Evolutionary conservation across 2,329 filamentous ascomycete genomes (phyloP).

Genomic region (Colletotrichum sp.): DNA sequence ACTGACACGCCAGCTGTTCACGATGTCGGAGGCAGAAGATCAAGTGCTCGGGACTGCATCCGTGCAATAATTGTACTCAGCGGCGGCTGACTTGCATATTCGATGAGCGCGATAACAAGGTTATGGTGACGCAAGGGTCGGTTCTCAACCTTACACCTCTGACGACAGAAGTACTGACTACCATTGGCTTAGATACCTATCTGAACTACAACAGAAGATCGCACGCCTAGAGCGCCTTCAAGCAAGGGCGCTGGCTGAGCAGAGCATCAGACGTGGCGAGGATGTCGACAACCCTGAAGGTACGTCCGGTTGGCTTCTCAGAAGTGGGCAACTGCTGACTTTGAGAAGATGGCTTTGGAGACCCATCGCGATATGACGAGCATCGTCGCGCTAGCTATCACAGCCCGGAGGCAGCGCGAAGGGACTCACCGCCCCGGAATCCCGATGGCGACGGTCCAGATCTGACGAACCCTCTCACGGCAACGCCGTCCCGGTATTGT

Average conservation of each 20-base stretch:
- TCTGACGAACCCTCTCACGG: conserved; percentile 5
- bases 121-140: conserved; percentile 14
- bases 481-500: conserved; percentile 1
- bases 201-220: conserved; percentile 8
- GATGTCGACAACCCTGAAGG: background rate
- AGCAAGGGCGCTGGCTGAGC: background rate
- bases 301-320: background rate
- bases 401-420: background rate
- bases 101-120: conserved; percentile 14
- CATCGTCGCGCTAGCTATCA: background rate
- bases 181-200: background rate
- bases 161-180: background rate
- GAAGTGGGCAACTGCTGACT: background rate
- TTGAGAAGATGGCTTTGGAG: background rate
- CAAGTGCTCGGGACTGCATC: conserved; percentile 14
- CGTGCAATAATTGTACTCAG: conserved; percentile 16
- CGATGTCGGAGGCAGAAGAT: conserved; percentile 19
- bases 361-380: background rate
- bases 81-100: conserved; percentile 11
- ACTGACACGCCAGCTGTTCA: background rate
- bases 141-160: background rate
- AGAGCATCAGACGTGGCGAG: background rate
- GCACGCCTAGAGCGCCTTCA: background rate
- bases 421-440: background rate
- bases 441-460: background rate